Evolutionary conservation across 2,329 filamentous ascomycete genomes (phyloP), one percentile per base, ranked within the genome.

Genomic region (Mariannaea sp.): DNA sequence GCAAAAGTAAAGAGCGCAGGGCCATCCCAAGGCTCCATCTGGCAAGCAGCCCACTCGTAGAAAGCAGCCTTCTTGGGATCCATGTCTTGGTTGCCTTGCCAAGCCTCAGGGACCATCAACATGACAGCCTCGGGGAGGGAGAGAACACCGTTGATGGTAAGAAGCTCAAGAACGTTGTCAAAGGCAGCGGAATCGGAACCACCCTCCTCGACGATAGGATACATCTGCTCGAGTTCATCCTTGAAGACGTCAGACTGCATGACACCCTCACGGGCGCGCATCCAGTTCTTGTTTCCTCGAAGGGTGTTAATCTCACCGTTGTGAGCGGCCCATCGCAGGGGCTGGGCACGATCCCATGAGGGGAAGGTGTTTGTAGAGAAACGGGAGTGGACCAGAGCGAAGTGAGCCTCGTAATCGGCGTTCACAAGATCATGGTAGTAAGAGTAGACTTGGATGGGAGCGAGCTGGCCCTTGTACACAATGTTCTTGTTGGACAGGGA

Each of bases 301-400:
- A 97, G 79, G 2, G 93, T 97, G 75, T 97, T 97, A 71, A 97
- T 97, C 77, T 97, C 93, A 80, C 93, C 93, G 73, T 97, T 97
- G 80, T 97, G 93, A 68, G 93, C 93, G 61, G 92, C 92, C 93
- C 93, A 97, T 75, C 93, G 86, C 60, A 97, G 79, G 59, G 93
- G 93, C 78, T 97, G 93, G 57, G 93, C 94, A 77, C 93, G 89
- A 75, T 97, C 94, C 93, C 93, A 97, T 1, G 92, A 96, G 16
- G 93, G 93, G 76, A 97, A 97, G 46, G 93, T 97, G 80, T 97
- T 97, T 56, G 93, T 97, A 24, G 92, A 97, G 77, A 97, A 97
- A 67, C 93, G 90, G 35, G 92, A 97, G 78, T 97, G 93, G 33
- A 97, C 93, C 55, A 97, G 82, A 55, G 93, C 94, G 73, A 97